Base-by-base conservation (phyloP, 2,329 filamentous ascomycete species). In the Akanthomyces dipterigenus region DNA sequence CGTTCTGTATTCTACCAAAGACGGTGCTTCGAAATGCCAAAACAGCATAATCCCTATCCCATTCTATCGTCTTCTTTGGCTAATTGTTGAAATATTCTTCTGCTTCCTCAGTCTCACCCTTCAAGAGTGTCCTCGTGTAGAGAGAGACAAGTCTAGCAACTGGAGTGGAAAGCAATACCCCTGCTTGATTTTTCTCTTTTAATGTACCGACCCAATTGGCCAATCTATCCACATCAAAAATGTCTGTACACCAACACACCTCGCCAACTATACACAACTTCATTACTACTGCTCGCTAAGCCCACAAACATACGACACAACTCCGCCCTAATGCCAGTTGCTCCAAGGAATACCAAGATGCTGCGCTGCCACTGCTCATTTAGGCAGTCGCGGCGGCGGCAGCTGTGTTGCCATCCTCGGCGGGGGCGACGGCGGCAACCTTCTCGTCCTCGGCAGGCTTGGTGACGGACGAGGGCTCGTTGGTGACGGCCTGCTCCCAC, bases 401-500 rank as follows among this genome's bases (percentile, higher is more conserved):
- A 28, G 70, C 65, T 36, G 71, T 74, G 50, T 73, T 71, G 65
- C 73, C 73, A 40, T 70, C 73, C 58, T 67, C 70, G 22, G 67
- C 72, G 12, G 71, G 72, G 6, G 66, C 69, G 58, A 71, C 66
- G 18, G 65, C 63, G 31, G 67, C 69, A 61, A 72, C 69, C 51
- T 70, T 68, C 57, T 66, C 67, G 36, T 57, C 58, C 24, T 64
- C 67, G 6, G 63, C 66, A 31, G 72, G 70, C 40, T 68, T 70
- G 66, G 73, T 72, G 9, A 72, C 73, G 63, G 74, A 70, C 28
- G 73, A 74, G 60, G 74, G 73, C 68, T 73, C 72, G 68, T 76
- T 78, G 70, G 76, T 70, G 43, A 78, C 75, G 46, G 79, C 77
- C 75, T 80, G 79, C 72, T 82, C 80, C 80, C 86, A 88, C 79